Evolutionary conservation across 805 yeast genomes (phyloP), one percentile per base, ranked within the genome.

Genomic region (Ascoidea asiatica): DNA sequence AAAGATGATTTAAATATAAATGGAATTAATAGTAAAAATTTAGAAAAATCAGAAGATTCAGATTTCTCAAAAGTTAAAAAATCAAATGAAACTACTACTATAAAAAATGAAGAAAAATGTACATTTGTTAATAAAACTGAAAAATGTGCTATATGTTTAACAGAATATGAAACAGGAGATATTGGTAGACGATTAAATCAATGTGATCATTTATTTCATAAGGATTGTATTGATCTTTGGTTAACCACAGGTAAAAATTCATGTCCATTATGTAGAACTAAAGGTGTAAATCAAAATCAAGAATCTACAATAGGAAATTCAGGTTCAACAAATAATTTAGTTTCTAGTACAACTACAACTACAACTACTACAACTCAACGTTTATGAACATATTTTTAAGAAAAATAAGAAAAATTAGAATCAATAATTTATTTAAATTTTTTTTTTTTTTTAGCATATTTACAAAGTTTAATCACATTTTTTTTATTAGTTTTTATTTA

Each of bases 211-310:
- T 50, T 60, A 23, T 77, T 74, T 59, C 84, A 78, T 55, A 58
- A 59, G 41, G 67, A 61, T 1, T 77, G 84, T 52, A 68, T 78
- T 43, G 84, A 77, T 52, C 68, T 68, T 46, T 77, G 82, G 81
- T 59, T 77, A 8, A 48, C 64, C 21, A 66, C 64, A 8, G 73
- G 77, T 36, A 67, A 71, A 49, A 77, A 76, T 50, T 67, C 70
- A 18, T 77, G 82, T 55, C 82, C 82, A 5, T 58, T 76, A 41
- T 77, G 82, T 50, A 61, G 82, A 40, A 59, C 66, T 4, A 62
- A 63, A 47, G 77, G 75, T 17, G 65, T 65, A 8, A 29, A 29
- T 21, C 35, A 29, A 29, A 29, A 20, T 4, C 19, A 23, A 15
- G 8, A 15, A 8, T 29, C 35, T 15, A 11, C 15, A 29, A 29